phyloP scores from a whole-genome alignment of 2,329 filamentous ascomycete genomes.

The Dryadomyces quercivorus region DNA sequence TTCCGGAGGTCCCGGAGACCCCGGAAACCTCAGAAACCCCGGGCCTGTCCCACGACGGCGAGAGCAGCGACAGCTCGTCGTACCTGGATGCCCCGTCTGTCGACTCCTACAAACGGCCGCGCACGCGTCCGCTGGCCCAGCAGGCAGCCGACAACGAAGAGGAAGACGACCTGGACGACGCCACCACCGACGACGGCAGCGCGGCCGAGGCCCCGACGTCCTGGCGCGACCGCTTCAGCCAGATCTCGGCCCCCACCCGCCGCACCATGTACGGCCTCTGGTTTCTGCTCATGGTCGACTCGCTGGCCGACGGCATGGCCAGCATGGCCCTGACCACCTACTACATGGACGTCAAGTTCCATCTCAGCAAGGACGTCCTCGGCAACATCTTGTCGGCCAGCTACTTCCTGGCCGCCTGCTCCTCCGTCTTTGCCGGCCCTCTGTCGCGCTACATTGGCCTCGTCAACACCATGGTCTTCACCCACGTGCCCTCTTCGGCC shows the following conservation, averaged over 20 bases:
- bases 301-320: constrained; percentile 55
- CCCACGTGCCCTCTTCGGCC: constrained; percentile 48
- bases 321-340: constrained; percentile 44
- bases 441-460: constrained; percentile 45
- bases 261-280: constrained; percentile 51
- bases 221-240: constrained; percentile 27
- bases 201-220: constrained; percentile 6
- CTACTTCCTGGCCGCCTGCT: constrained; percentile 41
- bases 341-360: constrained; percentile 44
- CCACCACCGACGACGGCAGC: background rate
- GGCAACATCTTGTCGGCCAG: constrained; percentile 44
- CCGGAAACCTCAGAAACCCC: background rate
- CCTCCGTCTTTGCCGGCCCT: constrained; percentile 44
- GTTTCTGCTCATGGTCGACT: constrained; percentile 52
- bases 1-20: background rate
- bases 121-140: background rate
- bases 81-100: background rate
- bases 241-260: constrained; percentile 45
- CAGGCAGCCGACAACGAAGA: background rate
- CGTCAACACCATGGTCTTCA: constrained; percentile 54
- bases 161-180: constrained; percentile 6
- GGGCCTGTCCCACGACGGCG: constrained; percentile 6
- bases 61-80: background rate
- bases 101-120: background rate
- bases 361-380: constrained; percentile 41